phyloP scores from a whole-genome alignment of 2,329 filamentous ascomycete species.

The Sarocladium brachiariae region DNA sequence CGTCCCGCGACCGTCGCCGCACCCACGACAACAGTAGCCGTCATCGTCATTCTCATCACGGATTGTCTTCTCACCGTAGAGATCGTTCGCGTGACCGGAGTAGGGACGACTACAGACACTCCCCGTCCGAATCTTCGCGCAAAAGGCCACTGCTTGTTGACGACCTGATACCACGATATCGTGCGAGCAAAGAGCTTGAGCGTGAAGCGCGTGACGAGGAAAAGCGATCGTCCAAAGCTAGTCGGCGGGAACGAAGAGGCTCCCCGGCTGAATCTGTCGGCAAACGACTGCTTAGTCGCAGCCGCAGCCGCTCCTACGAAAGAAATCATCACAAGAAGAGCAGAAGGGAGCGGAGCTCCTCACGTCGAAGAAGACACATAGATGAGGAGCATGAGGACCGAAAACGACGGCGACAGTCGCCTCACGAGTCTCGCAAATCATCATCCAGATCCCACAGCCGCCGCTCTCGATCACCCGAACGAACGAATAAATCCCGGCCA shows the following conservation, averaged over 20 bases:
- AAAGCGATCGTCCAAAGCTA: conserved; percentile 16
- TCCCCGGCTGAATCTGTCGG: conserved; percentile 27
- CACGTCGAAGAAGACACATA: conserved; percentile 29
- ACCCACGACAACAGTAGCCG: conserved; percentile 21
- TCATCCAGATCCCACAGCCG: conserved; percentile 24
- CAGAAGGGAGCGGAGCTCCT: conserved; percentile 27
- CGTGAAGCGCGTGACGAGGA: conserved; percentile 24
- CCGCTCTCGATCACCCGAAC: conserved; percentile 16
- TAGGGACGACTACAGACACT: conserved; percentile 25
- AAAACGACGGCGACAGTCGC: conserved; percentile 25
- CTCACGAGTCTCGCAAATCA: conserved; percentile 24
- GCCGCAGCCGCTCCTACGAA: conserved; percentile 32
- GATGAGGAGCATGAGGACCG: conserved; percentile 28
- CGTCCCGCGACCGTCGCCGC: conserved; percentile 25
- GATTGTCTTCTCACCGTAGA: conserved; percentile 25
- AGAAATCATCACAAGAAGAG: conserved; percentile 34
- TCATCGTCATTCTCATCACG: conserved; percentile 20
- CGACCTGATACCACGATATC: conserved; percentile 32
- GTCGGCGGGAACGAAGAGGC: conserved; percentile 18
- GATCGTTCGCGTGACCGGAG: conserved; percentile 31
- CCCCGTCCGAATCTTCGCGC: conserved; percentile 20
- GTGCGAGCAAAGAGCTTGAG: conserved; percentile 23
- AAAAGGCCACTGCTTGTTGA: conserved; percentile 20
- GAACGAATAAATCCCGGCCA: conserved; percentile 7
- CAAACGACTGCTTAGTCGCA: conserved; percentile 37